Base-by-base conservation (phyloP, 495 filamentous ascomycete genomes). In the Neurospora sp. region DNA sequence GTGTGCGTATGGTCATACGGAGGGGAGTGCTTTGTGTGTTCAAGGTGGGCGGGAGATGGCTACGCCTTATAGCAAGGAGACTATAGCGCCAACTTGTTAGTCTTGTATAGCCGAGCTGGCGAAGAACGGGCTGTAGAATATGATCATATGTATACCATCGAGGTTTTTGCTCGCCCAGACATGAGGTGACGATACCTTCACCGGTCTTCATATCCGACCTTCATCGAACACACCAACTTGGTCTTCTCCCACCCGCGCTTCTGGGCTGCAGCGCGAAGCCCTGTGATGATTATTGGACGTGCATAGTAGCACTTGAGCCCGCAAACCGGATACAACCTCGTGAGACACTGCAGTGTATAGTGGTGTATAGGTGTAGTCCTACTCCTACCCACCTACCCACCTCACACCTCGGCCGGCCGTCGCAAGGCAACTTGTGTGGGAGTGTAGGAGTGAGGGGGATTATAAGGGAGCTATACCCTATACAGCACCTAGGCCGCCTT, bases 191-290 rank as follows among this genome's bases (percentile, higher is more conserved):
- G 27, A 37, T 66, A 27, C 54, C 54, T 35, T 79, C 79, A 80
- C 79, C 79, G 79, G 79, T 80, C 75, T 42, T 72, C 71, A 75
- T 74, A 72, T 75, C 70, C 27, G 71, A 31, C 69, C 74, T 71
- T 76, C 73, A 75, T 74, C 73, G 77, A 76, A 72, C 77, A 73
- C 77, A 74, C 79, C 79, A 77, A 66, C 12, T 66, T 4, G 27
- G 27, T 76, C 72, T 74, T 73, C 37, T 48, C 71, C 72, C 71
- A 39, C 42, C 70, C 69, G 62, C 66, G 40, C 72, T 46, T 54
- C 40, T 71, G 10, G 23, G 48, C 48, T 2, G 23, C 48, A 62
- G 48, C 23, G 23, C 48, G 14, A 27, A 31, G 23, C 11, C 12
- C 23, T 16, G 48, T 62, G 12, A 31, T 62, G 12, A 8, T 31